A percentile compares a stretch with the other conserved stretches of the same genome.
phyloP scores from a whole-genome alignment of 225 moss, liverwort and hornwort genomes.

The Physcomitrellopsis africana region DNA sequence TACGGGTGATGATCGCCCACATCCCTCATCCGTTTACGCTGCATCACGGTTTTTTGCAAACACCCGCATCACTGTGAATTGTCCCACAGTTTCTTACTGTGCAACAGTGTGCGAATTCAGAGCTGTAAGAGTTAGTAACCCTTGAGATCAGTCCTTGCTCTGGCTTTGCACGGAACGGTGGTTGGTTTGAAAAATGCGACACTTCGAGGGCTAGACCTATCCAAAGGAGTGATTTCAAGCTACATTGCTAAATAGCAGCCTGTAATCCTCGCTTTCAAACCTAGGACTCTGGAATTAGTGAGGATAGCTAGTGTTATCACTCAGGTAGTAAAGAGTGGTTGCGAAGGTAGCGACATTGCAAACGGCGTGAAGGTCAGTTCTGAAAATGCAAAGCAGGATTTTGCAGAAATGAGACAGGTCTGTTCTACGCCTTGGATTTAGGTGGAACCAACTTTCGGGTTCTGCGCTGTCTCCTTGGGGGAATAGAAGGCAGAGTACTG shows the following conservation, averaged over 20 bases:
- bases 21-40: background rate
- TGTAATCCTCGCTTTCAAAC: constrained; percentile 8
- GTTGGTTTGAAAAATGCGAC: constrained; percentile 17
- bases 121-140: background rate
- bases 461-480: constrained; percentile 78
- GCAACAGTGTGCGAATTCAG: background rate
- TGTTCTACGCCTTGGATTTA: constrained; percentile 83
- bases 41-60: constrained; percentile 7
- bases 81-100: background rate
- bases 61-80: constrained; percentile 18
- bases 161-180: constrained; percentile 10
- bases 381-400: constrained; percentile 18
- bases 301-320: background rate
- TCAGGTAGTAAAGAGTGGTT: background rate
- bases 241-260: constrained; percentile 10
- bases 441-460: constrained; percentile 94
- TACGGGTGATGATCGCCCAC: constrained; percentile 51
- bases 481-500: constrained; percentile 67
- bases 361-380: background rate
- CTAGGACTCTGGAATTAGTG: constrained; percentile 16
- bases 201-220: constrained; percentile 5
- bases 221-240: constrained; percentile 25
- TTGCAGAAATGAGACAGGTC: constrained; percentile 72
- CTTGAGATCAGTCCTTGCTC: constrained; percentile 7
- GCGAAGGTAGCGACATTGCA: background rate